Base-by-base conservation (phyloP, 352 stramenopile species). In the Globisporangium canariense region DNA sequence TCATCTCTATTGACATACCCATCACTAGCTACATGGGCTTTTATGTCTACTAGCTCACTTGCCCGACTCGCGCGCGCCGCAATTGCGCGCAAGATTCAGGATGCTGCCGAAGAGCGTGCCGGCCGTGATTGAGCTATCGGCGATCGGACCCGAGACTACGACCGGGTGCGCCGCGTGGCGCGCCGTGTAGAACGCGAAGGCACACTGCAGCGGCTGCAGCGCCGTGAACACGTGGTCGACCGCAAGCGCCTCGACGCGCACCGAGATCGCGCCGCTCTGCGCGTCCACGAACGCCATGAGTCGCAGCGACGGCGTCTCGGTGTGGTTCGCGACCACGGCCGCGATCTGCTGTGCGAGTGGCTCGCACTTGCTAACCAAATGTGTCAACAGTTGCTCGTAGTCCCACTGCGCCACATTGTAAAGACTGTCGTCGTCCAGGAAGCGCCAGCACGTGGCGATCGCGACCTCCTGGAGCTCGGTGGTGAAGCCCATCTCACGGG, bases 401-500 rank as follows among this genome's bases (percentile, higher is more conserved):
- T 70, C 74, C 82, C 79, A 89, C 40, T 77, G 55, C 5, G 63
- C 54, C n/a, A 80, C 70, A 28, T 78, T 73, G 16, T 60, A 66
- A 38, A 62, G 71, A 34, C 38, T 28, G 43, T 58, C 63, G 25
- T 67, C 62, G 16, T 74, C 64, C 18, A n/a, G 41, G 38, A 47
- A 60, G 63, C 62, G 71, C 76, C 77, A 91, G 46, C 71, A 78
- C 22, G 77, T 83, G 14, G 68, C 53, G 34, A 92, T 81, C 28
- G 73, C 72, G 2, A 91, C 81, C 57, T 97, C 82, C 51, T 82
- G 62, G 46, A 96, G 78, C 14, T 96, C 74, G 1, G 86, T 69
- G 22, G 89, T 66, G 57, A 98, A 87, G 6, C 93, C 93, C 36
- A 99, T 79, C 64, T 98, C 95, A 14, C 90, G 86, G n/a, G 90